Base-by-base conservation (phyloP, 495 filamentous ascomycete genomes). In the Penicillium daleae region DNA sequence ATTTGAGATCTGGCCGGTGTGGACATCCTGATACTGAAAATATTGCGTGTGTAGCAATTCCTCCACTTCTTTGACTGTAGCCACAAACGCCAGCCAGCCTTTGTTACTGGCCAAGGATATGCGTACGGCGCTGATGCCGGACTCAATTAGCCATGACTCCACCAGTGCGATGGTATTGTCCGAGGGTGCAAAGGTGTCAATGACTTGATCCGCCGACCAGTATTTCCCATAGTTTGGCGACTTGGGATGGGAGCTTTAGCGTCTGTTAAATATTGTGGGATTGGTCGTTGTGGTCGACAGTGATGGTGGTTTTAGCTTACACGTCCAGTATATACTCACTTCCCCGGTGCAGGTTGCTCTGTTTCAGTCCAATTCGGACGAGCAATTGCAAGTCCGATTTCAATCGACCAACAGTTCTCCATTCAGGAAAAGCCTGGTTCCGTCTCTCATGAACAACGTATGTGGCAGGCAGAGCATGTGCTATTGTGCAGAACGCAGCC, bases 291-390 rank as follows among this genome's bases (percentile, higher is more conserved):
- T 17, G 48, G 19, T 3, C 21, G 48, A n/a, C 27, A 27, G 24
- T 26, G 22, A 50, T 50, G 48, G 24, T 50, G 13, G 48, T 17
- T 6, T 50, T 17, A 50, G 48, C 44, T 50, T 50, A 50, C 48
- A 50, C 21, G 48, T 50, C 48, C 24, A 50, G 48, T 17, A 50
- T 29, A 17, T 50, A 50, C 48, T 50, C 48, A 50, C n/a, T 31
- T 24, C 22, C 48, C 48, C 48, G 48, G 22, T 50, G 22, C 48
- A 50, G 10, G 24, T 50, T 50, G 24, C 29, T 50, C 24, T 50
- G 48, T 50, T 50, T 50, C 12, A 50, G 48, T 50, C 48, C 48
- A 17, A 50, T 31, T 50, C 24, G 48, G 48, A 50, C 48, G 13
- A 26, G 24, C 48, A 50, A 50, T 7, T 29, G 48, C 10, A 24